A percentile compares a stretch with the other conserved stretches of the same genome.
Evolutionary conservation across 768 basidiomycete genomes (phyloP).

Genomic region (Megacollybia marginata): DNA sequence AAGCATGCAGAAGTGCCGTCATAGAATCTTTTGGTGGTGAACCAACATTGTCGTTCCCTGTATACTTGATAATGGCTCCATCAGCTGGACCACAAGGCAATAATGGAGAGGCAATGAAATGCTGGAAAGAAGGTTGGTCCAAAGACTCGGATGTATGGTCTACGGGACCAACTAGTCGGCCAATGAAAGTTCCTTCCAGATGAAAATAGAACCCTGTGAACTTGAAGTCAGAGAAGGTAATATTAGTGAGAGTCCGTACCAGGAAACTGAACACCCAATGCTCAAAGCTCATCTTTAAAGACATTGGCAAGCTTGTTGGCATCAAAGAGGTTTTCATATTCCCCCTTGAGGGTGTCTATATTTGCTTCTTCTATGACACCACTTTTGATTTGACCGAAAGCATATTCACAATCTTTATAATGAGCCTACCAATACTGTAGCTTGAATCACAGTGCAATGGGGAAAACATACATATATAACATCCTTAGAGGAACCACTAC

Average conservation of each 20-base stretch:
- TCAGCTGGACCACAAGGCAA: no score
- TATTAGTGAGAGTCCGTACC: no score
- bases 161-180: neutral
- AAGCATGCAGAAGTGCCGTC: conserved; percentile 19
- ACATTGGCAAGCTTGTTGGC: neutral
- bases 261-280: neutral
- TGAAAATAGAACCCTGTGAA: conserved; percentile 20
- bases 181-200: conserved; percentile 13
- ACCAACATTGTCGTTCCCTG: conserved; percentile 13
- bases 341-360: conserved; percentile 10
- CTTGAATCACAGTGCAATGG: neutral
- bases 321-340: conserved; percentile 9
- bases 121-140: conserved; percentile 3
- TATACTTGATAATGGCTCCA: neutral
- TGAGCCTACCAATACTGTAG: conserved; percentile 4
- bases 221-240: no score
- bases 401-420: conserved; percentile 12
- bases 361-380: conserved; percentile 3
- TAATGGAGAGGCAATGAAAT: no score
- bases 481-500: neutral
- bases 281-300: neutral
- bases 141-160: conserved; percentile 3
- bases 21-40: conserved; percentile 10
- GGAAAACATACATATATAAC: neutral
- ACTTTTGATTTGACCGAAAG: conserved; percentile 11